A percentile compares a stretch with the other conserved stretches of the same genome.
Evolutionary conservation across 345 rosid genomes (phyloP).

Genomic region (Lenwebbia sp.): DNA sequence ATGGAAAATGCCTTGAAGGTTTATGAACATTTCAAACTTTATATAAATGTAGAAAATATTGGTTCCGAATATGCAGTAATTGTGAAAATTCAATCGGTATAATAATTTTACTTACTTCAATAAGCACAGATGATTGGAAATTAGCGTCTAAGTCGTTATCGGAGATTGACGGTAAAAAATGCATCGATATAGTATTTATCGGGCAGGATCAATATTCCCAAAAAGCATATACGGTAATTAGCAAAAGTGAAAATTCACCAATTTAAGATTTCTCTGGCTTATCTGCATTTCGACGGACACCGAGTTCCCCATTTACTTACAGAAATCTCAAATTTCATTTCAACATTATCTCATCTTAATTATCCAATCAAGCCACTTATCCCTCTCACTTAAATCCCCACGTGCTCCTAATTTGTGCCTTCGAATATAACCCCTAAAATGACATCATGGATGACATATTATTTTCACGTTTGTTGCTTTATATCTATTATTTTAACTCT

Average conservation of each 20-base stretch:
- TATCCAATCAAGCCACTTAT: background rate
- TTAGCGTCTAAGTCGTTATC: background rate
- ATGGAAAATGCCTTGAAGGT: background rate
- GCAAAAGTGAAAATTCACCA: background rate
- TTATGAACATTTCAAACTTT: background rate
- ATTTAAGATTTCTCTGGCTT: background rate
- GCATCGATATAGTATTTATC: background rate
- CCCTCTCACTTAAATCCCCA: background rate
- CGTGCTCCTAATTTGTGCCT: background rate
- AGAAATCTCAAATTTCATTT: background rate
- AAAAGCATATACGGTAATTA: background rate
- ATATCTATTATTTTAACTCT: too few species aligned
- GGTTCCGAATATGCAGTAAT: background rate
- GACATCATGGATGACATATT: background rate
- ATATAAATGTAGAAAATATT: background rate
- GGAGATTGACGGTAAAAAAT: background rate
- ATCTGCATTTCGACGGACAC: background rate
- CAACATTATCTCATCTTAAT: background rate
- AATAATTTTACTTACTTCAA: background rate
- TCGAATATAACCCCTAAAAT: background rate
- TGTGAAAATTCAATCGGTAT: background rate
- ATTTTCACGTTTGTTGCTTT: too few species aligned
- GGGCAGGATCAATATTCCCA: background rate
- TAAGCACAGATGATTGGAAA: background rate
- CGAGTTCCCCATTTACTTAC: background rate